These are phyloP conservation scores for Passiflora organensis DNA, from an alignment of 345 rosid genomes.

Conservation along the genomic window DNA sequence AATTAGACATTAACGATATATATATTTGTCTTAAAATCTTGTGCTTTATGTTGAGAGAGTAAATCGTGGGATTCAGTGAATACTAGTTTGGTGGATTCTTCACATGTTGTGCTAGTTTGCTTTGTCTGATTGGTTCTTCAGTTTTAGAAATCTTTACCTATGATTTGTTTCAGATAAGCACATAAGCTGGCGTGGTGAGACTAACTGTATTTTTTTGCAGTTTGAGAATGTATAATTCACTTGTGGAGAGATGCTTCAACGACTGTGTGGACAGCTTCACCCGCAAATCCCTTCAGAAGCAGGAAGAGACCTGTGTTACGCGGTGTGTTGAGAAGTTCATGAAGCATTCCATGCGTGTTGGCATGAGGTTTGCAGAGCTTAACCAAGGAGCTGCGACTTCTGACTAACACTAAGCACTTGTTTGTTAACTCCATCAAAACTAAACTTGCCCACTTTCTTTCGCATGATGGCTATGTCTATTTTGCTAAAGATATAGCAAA, in stretches of 20 bases:
- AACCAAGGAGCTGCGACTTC: constrained; percentile 25
- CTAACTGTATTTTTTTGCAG: constrained; percentile 22
- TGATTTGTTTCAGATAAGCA: no score
- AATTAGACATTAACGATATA: no score
- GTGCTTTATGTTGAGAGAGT: no score
- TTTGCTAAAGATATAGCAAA: no score
- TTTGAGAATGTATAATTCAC: constrained; percentile 83
- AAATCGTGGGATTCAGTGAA: no score
- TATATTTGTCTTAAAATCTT: no score
- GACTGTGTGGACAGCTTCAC: constrained; percentile 86
- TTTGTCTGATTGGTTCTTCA: background rate
- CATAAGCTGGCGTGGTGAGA: background rate
- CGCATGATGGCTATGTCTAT: no score
- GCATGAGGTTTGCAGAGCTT: constrained; percentile 91
- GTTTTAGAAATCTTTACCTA: constrained; percentile 20
- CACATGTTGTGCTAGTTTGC: constrained; percentile 9
- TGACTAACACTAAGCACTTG: no score
- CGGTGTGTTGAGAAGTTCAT: constrained; percentile 93
- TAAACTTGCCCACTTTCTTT: no score
- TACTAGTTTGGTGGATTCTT: constrained; percentile 15
- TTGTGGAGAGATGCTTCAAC: constrained; percentile 83
- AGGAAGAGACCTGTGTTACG: constrained; percentile 79
- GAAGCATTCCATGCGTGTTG: constrained; percentile 96
- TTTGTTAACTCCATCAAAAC: no score
- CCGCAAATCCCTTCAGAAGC: constrained; percentile 82